phyloP scores from a whole-genome alignment of 1,284 basidiomycete species.

The Ceratobasidium sp. region DNA sequence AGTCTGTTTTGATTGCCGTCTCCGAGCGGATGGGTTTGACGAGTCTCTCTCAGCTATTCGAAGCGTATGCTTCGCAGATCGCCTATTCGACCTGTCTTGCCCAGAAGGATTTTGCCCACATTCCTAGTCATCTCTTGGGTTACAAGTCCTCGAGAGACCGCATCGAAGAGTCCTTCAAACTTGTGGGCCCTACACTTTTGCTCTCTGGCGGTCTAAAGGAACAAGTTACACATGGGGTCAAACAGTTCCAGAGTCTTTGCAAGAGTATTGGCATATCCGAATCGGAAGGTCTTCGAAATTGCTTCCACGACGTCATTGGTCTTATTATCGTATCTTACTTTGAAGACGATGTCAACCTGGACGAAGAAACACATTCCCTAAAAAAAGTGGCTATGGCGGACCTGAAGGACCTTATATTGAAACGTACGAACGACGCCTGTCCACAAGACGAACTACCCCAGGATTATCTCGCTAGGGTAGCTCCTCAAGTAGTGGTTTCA shows the following conservation, averaged over 20 bases:
- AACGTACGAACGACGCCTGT: constrained; percentile 37
- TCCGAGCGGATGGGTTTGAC: constrained; percentile 78
- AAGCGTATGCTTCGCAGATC: constrained; percentile 83
- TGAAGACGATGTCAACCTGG: constrained; percentile 53
- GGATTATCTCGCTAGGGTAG: constrained; percentile 29
- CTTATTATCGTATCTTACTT: constrained; percentile 68
- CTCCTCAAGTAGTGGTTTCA: constrained; percentile 31
- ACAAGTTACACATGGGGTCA: constrained; percentile 57
- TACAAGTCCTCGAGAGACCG: constrained; percentile 72
- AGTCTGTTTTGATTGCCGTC: constrained; percentile 73
- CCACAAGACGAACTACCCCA: constrained; percentile 22
- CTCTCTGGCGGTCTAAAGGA: constrained; percentile 57
- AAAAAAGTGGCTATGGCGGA: constrained; percentile 32
- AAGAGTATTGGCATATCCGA: constrained; percentile 67
- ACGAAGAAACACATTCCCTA: constrained; percentile 47
- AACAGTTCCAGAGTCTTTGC: constrained; percentile 74
- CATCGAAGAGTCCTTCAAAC: constrained; percentile 70
- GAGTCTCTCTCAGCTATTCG: constrained; percentile 76
- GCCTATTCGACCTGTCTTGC: constrained; percentile 72
- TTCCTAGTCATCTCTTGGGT: constrained; percentile 80
- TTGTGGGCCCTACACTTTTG: constrained; percentile 74
- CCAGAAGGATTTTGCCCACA: constrained; percentile 68
- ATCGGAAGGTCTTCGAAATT: constrained; percentile 70
- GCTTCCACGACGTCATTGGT: constrained; percentile 80
- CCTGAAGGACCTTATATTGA: constrained; percentile 34